Base-by-base conservation (phyloP, 371 early-diverging fungal genomes). In the Circinella umbellata region DNA sequence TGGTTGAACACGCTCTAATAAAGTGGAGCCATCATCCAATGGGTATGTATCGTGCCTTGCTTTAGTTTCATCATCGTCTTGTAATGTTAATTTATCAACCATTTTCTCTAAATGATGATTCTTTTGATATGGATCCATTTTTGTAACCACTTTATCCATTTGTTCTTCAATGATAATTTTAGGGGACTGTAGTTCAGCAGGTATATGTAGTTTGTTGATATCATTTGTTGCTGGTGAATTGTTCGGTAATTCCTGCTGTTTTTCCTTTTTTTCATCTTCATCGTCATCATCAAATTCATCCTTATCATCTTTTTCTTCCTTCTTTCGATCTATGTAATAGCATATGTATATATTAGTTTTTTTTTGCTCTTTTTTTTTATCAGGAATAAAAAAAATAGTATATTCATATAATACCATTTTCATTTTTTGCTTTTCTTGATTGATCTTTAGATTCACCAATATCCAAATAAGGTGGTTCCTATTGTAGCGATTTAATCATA, bases 151-250 rank as follows among this genome's bases (percentile, higher is more conserved):
- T 66, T 81, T 80, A 54, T 84, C 84, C 73, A 81, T 74, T 61
- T 82, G 82, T 55, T 84, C 85, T 64, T 84, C 82, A 54, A 84
- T 80, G 49, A 84, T 84, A 78, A 82, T 82, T 55, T 84, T 81
- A 17, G 85, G 85, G 2, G 85, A 82, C 48, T 80, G 82, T 15
- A 82, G 60, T 49, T 81, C 81, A 11, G 79, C 77, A 5, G 84
- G 79, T 49, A 81, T 55, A 11, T 54, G 60, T 54, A 69, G 27
- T 60, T 64, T 68, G 14, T 60, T 46, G 1, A 49, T 37, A 18
- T 66, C 39, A 51, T n/a, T n/a, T n/a, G 51, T 51, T 5, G 17
- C n/a, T 20, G 18, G 15, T n/a, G 42, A 20, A 3, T 36, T 20
- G 64, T 5, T 42, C 42, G n/a, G 36, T 13, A 8, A 51, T 11